Conservation (phyloP, 495 filamentous ascomycete genomes). For the Xylona heveae region DNA sequence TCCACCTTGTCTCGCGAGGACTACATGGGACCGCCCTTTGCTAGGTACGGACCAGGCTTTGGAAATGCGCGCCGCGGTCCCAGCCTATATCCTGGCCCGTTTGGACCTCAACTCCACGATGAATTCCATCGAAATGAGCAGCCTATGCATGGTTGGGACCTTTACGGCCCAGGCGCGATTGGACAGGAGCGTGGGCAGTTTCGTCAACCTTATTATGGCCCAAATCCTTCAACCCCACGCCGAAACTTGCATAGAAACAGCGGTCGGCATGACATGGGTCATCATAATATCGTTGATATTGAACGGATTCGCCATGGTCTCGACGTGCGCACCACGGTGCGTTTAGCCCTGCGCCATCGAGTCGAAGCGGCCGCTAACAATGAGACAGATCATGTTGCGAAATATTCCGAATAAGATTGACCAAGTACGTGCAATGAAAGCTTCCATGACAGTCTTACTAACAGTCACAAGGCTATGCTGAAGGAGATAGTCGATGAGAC, state of each 20-base stretch:
- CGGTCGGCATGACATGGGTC: conserved; percentile 9
- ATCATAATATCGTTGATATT: conserved; percentile 47
- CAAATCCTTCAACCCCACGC: too few species aligned
- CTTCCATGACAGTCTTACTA: conserved; percentile 3
- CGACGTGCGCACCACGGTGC: conserved; percentile 55
- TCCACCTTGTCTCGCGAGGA: too few species aligned
- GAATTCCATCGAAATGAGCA: background rate
- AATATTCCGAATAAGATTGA: conserved; percentile 89
- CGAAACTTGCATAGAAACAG: conserved; percentile 1
- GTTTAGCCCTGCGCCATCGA: conserved; percentile 10
- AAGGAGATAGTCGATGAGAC: conserved; percentile 62
- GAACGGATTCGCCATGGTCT: conserved; percentile 39
- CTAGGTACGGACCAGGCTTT: too few species aligned
- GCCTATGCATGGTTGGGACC: conserved; percentile 6
- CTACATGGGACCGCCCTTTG: too few species aligned
- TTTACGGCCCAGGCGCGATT: conserved; percentile 12
- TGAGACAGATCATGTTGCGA: conserved; percentile 67
- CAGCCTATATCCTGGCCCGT: too few species aligned
- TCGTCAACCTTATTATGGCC: conserved; percentile 2
- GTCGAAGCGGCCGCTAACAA: conserved; percentile 6
- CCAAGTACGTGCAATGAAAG: conserved; percentile 23
- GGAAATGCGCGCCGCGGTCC: too few species aligned
- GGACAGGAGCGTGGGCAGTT: conserved; percentile 12
- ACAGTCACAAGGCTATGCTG: conserved; percentile 28
- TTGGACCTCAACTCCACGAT: too few species aligned